phyloP scores from a whole-genome alignment of 2,329 filamentous ascomycete genomes.

The Verticillium albo-atrum region DNA sequence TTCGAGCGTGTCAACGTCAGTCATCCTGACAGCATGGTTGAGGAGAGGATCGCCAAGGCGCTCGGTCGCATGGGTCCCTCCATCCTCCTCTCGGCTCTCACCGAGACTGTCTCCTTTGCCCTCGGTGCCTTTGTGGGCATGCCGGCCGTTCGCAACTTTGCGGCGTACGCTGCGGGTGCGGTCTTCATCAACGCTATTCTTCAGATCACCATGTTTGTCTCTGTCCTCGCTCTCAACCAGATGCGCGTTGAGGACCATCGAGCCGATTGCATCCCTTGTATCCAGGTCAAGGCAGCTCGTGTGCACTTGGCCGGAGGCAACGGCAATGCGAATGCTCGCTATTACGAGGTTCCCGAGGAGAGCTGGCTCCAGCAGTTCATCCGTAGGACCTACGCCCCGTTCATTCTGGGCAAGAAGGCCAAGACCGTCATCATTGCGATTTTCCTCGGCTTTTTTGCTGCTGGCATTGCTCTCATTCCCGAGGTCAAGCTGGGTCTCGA shows the following conservation, averaged over 20 bases:
- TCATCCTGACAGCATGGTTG: constrained; percentile 82
- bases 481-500: constrained; percentile 84
- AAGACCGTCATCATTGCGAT: constrained; percentile 73
- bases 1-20: constrained; percentile 93
- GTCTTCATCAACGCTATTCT: constrained; percentile 97
- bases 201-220: constrained; percentile 95
- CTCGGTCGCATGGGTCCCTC: constrained; percentile 96
- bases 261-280: constrained; percentile 87
- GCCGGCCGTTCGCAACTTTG: constrained; percentile 97
- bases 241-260: constrained; percentile 81
- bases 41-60: constrained; percentile 79
- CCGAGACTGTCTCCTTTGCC: constrained; percentile 90
- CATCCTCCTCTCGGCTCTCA: constrained; percentile 90
- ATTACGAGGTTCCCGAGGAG: constrained; percentile 77
- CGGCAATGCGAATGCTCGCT: constrained; percentile 52
- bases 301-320: constrained; percentile 61
- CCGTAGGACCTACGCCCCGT: constrained; percentile 81
- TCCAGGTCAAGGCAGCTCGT: constrained; percentile 72
- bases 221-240: constrained; percentile 88
- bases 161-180: constrained; percentile 90
- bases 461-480: constrained; percentile 78
- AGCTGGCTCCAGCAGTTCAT: constrained; percentile 82
- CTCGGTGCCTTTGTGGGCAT: constrained; percentile 93
- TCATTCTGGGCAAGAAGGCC: constrained; percentile 72
- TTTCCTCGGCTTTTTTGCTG: constrained; percentile 85